Evolutionary conservation across 176 grass and related monocot species (phyloP), one percentile per base, ranked within the genome.

Genomic region (Hordeum marinum): DNA sequence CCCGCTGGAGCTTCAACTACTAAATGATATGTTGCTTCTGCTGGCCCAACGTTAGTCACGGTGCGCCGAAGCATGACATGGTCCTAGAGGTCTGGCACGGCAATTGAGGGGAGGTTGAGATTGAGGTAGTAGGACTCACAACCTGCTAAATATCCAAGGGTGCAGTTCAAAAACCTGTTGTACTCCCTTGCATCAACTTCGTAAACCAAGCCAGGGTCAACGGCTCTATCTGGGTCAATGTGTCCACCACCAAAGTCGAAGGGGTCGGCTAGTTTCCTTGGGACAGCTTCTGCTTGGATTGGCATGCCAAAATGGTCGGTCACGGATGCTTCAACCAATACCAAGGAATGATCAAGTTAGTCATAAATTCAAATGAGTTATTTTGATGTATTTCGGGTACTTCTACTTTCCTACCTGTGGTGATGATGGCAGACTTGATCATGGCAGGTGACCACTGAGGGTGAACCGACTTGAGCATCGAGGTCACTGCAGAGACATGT

Each of bases 391-490:
- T 55, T 55, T 8, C 21, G 1, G 52, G 6, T 21, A 55, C 21
- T 55, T 54, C 50, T 8, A 55, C 2, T 0, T 55, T 21, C 2
- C 15, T 55, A 21, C 18, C 52, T 55, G 52, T 55, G 52, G 52
- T 55, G 52, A 55, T 0, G 18, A 55, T 55, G 52, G 52, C 52
- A 7, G 52, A 55, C 2, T 55, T 55, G 52, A 55, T 55, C 52
- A 55, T 55, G 52, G 52, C 15, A 21, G 52, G 52, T 55, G 52
- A 55, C 52, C 52, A 55, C 0, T 55, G 15, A 55, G 52, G 2
- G 18, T 55, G 90, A 4, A 80, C 18, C 0, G 75, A 73, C 46
- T 86, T 86, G 58, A 92, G 83, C 18, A 92, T 54, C 0, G 68
- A 17, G 18, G 52, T 55, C 52, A 55, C 52, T 55, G 52, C 52